Percentiles rank a stretch among this genome's conserved stretches.
These are phyloP conservation scores for Cyberlindnera bimundalis DNA, from an alignment of 805 yeast species.

Conservation along the genomic window DNA sequence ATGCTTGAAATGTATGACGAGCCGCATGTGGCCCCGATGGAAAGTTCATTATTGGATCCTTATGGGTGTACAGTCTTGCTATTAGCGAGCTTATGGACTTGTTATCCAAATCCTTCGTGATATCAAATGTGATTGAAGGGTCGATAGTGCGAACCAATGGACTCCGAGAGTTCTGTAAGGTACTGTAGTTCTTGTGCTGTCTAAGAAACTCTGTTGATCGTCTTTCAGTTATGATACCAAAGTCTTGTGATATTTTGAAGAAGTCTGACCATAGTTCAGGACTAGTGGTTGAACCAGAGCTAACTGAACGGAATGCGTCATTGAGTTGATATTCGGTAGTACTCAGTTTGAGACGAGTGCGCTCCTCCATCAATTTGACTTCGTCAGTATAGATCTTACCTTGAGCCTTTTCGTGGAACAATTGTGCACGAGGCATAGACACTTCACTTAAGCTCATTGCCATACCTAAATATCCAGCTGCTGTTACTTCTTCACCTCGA, in stretches of 20 bases:
- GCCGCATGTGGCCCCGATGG: conserved; percentile 20
- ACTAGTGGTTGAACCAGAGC: not conserved
- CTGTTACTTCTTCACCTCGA: conserved; percentile 1
- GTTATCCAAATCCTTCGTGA: conserved; percentile 12
- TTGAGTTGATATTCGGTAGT: conserved; percentile 4
- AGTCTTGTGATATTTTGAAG: conserved; percentile 7
- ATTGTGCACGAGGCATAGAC: conserved; percentile 5
- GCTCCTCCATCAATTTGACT: conserved; percentile 7
- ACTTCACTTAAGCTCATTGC: conserved; percentile 10
- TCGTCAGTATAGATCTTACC: conserved; percentile 2
- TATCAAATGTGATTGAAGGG: not conserved
- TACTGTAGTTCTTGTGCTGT: conserved; percentile 4
- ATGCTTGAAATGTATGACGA: conserved; percentile 20
- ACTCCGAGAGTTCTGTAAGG: conserved; percentile 1
- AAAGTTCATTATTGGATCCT: conserved; percentile 5
- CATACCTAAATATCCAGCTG: conserved; percentile 15
- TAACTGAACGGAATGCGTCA: conserved; percentile 1
- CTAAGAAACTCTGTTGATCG: conserved; percentile 4
- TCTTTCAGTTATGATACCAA: conserved; percentile 1
- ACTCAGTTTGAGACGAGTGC: conserved; percentile 2
- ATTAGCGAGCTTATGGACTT: conserved; percentile 16
- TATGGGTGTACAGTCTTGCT: conserved; percentile 13
- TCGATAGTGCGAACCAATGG: conserved; percentile 2
- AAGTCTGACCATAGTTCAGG: conserved; percentile 12
- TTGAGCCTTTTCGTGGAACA: conserved; percentile 8